These are phyloP conservation scores for Colletotrichum sp. DNA, from an alignment of 2,329 filamentous ascomycete genomes.

Conservation along the genomic window DNA sequence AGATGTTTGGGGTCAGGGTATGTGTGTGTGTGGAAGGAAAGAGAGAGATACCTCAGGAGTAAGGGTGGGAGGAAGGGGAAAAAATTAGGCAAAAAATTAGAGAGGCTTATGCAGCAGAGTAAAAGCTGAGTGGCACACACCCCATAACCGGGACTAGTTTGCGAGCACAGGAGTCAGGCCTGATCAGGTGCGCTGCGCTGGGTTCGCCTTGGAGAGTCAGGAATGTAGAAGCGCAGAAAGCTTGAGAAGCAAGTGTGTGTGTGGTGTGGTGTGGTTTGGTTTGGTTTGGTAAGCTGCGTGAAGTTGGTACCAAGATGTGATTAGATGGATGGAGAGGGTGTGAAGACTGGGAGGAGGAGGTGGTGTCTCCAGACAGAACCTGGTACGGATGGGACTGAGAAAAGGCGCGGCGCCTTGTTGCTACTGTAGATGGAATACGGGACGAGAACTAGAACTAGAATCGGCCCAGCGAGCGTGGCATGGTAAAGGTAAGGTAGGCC, in stretches of 20 bases:
- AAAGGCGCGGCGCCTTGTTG: neutral
- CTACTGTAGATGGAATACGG: neutral
- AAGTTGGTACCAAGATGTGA: neutral
- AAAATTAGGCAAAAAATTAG: neutral
- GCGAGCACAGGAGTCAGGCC: conserved; percentile 21
- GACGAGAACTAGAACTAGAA: neutral
- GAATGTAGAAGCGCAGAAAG: conserved; percentile 11
- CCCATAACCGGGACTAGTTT: conserved; percentile 21
- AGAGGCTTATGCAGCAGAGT: conserved; percentile 20
- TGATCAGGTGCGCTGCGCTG: conserved; percentile 17
- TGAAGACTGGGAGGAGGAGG: neutral
- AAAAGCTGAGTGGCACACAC: conserved; percentile 5
- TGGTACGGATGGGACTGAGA: neutral
- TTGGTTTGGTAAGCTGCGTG: neutral
- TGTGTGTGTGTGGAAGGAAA: neutral
- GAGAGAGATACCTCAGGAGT: neutral
- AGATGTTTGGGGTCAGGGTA: neutral
- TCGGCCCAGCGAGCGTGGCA: neutral
- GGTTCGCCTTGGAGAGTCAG: conserved; percentile 13
- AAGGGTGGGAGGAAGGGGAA: neutral
- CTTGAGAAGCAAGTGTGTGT: conserved; percentile 1
- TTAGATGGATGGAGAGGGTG: neutral
- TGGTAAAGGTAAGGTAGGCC: neutral
- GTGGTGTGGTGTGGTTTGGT: neutral
- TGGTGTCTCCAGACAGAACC: neutral